These are phyloP conservation scores for Silybum marianum DNA, from an alignment of 129 eudicot genomes.

Conservation along the genomic window DNA sequence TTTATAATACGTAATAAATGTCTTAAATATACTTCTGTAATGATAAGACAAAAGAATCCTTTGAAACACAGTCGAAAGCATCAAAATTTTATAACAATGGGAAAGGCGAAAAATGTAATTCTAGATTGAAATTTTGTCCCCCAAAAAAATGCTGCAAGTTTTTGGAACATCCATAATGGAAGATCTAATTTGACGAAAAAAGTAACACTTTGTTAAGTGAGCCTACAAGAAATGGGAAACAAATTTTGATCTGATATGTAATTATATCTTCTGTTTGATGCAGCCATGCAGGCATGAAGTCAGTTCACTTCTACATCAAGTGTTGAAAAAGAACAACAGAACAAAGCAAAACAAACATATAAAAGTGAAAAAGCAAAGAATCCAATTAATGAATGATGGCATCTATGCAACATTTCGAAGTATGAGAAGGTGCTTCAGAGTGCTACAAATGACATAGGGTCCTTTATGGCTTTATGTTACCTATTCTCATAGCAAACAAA, in stretches of 20 bases:
- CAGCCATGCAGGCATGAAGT: background rate
- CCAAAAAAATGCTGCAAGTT: background rate
- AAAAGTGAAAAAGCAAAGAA: background rate
- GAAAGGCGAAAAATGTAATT: background rate
- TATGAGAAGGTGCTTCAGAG: conserved; percentile 20
- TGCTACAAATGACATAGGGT: conserved; percentile 14
- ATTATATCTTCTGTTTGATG: background rate
- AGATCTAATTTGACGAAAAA: background rate
- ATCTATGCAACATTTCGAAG: background rate
- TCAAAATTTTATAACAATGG: background rate
- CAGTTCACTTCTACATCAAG: background rate
- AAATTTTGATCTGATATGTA: background rate
- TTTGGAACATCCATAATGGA: background rate
- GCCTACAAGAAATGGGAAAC: no score
- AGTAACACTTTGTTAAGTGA: background rate
- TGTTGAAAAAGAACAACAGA: background rate
- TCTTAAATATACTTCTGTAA: no score
- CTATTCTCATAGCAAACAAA: conserved; percentile 15
- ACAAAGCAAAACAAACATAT: background rate
- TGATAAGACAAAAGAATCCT: no score
- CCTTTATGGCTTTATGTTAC: background rate
- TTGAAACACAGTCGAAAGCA: background rate
- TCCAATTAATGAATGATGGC: background rate
- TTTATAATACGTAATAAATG: no score
- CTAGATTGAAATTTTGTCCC: background rate